phyloP scores from a whole-genome alignment of 2,329 filamentous ascomycete species.

The Nothomitra cinnamomea region DNA sequence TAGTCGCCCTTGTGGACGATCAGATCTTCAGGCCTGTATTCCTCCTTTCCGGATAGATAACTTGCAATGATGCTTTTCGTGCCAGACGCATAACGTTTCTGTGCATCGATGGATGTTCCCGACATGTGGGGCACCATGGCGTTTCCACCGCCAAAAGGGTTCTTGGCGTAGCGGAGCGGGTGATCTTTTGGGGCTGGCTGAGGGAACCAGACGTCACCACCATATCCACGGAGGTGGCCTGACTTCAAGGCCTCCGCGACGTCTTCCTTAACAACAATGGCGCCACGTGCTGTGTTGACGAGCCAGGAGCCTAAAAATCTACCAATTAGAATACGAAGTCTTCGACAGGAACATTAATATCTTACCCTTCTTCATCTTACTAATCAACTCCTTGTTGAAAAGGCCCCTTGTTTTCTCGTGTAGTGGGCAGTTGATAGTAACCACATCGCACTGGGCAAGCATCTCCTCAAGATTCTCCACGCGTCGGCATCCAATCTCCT shows the following conservation, averaged over 20 bases:
- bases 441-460: slow-evolving; percentile 82
- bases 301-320: slow-evolving; percentile 60
- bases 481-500: slow-evolving; percentile 86
- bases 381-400: slow-evolving; percentile 96
- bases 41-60: slow-evolving; percentile 74
- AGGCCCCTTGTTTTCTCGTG: slow-evolving; percentile 94
- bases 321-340: background rate
- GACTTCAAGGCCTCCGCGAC: slow-evolving; percentile 84
- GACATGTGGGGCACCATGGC: slow-evolving; percentile 99
- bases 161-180: slow-evolving; percentile 79
- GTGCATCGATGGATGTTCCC: slow-evolving; percentile 93
- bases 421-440: slow-evolving; percentile 98
- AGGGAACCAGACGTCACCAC: slow-evolving; percentile 87
- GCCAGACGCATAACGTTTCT: slow-evolving; percentile 77
- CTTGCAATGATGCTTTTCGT: slow-evolving; percentile 80
- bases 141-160: slow-evolving; percentile 92
- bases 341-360: slow-evolving; percentile 1
- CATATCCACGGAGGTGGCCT: slow-evolving; percentile 82
- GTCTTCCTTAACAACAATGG: slow-evolving; percentile 98
- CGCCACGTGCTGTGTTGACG: slow-evolving; percentile 94
- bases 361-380: slow-evolving; percentile 95
- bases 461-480: slow-evolving; percentile 86
- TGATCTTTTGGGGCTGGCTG: slow-evolving; percentile 92
- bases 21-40: slow-evolving; percentile 81
- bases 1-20: slow-evolving; percentile 86